phyloP scores from a whole-genome alignment of 2,329 filamentous ascomycete genomes.

The Talaromyces pinophilus region DNA sequence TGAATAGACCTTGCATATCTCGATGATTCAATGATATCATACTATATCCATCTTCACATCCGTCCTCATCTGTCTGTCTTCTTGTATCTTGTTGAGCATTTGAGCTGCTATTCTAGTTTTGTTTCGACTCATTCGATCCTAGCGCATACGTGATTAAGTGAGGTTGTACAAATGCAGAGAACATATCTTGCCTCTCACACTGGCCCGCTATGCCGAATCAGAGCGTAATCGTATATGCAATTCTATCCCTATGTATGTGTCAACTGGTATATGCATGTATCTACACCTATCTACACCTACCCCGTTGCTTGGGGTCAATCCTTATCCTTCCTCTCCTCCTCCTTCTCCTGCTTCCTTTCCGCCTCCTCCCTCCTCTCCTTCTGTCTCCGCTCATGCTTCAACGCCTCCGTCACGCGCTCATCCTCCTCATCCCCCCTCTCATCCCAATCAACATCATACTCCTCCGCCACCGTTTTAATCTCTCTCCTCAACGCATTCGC shows the following conservation, averaged over 20 bases:
- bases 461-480: conserved; percentile 75
- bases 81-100: conserved; percentile 4
- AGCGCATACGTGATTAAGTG: conserved; percentile 27
- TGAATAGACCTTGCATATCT: conserved; percentile 28
- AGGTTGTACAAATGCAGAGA: conserved; percentile 14
- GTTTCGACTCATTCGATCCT: conserved; percentile 13
- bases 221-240: not conserved
- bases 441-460: conserved; percentile 91
- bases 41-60: not conserved
- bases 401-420: conserved; percentile 56
- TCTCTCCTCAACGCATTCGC: conserved; percentile 75
- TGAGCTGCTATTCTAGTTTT: conserved; percentile 3
- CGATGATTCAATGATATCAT: not conserved
- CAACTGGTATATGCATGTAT: not conserved
- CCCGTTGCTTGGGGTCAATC: not conserved
- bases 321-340: conserved; percentile 9
- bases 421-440: conserved; percentile 72
- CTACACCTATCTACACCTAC: not conserved
- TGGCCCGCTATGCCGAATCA: not conserved
- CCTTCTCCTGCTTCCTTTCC: conserved; percentile 13
- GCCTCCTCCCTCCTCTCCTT: conserved; percentile 42
- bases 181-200: not conserved
- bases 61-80: conserved; percentile 14
- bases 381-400: conserved; percentile 52
- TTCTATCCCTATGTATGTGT: not conserved